Percentiles rank a stretch among this genome's conserved stretches.
Conservation (phyloP, 306 rosid species). For the Quercus cerris region DNA sequence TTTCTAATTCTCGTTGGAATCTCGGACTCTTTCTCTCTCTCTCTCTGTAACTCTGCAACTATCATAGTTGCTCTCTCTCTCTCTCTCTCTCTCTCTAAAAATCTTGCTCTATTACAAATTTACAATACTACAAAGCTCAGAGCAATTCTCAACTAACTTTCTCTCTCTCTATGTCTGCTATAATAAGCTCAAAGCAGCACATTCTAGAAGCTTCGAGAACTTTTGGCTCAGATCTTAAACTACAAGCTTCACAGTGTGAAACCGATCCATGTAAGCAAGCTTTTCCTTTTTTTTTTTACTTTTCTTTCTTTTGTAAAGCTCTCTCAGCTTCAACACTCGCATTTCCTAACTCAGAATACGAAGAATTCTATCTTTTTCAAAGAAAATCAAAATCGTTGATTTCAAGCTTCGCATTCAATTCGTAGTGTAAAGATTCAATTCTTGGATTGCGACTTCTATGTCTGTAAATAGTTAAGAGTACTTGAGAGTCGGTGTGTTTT, state of each 20-base stretch:
- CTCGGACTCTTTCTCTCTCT: neutral
- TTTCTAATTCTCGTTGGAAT: neutral
- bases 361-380: neutral
- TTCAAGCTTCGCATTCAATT: neutral
- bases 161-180: neutral
- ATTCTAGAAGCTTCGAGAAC: constrained; percentile 17
- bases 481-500: neutral
- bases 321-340: neutral
- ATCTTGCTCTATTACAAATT: neutral
- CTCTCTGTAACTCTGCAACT: neutral
- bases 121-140: neutral
- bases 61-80: neutral
- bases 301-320: neutral
- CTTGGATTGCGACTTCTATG: neutral
- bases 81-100: neutral
- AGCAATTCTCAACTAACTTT: neutral
- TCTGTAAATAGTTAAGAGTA: neutral
- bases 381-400: neutral
- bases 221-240: constrained; percentile 30
- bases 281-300: neutral
- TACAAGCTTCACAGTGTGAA: constrained; percentile 1
- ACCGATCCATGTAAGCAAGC: constrained; percentile 29
- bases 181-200: constrained; percentile 1
- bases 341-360: neutral
- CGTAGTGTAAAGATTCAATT: neutral